These are phyloP conservation scores for Parasitella parasitica DNA, from an alignment of 371 early-diverging fungal genomes.

Conservation along the genomic window DNA sequence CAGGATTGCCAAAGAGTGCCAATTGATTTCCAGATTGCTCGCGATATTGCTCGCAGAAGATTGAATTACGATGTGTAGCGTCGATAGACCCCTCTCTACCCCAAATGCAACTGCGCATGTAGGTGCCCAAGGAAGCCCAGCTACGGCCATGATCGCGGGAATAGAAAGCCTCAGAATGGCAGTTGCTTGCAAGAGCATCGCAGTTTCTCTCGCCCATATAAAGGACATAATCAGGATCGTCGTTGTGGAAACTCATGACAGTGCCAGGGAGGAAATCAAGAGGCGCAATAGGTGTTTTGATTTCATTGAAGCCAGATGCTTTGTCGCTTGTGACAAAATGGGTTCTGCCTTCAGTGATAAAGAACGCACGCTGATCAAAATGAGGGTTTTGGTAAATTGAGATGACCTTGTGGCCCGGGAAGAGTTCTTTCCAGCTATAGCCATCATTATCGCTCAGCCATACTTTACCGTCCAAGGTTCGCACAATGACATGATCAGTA, in stretches of 20 bases:
- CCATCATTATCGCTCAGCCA: constrained; percentile 79
- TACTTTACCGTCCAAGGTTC: constrained; percentile 56
- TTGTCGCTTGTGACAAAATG: constrained; percentile 73
- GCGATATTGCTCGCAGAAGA: constrained; percentile 72
- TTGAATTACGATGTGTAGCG: constrained; percentile 44
- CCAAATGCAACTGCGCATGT: constrained; percentile 79
- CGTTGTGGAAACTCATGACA: constrained; percentile 81
- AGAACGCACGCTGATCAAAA: constrained; percentile 67
- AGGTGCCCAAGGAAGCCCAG: constrained; percentile 72
- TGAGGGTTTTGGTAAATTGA: constrained; percentile 71
- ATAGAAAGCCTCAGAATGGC: constrained; percentile 73
- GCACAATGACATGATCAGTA: constrained; percentile 57
- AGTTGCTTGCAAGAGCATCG: constrained; percentile 36
- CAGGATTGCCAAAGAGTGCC: constrained; percentile 38
- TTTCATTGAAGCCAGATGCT: constrained; percentile 59
- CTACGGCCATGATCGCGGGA: constrained; percentile 69
- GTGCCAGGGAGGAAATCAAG: constrained; percentile 46
- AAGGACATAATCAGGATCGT: constrained; percentile 73
- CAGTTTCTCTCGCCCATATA: constrained; percentile 70
- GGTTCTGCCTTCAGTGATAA: constrained; percentile 61
- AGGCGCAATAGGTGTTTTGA: constrained; percentile 62
- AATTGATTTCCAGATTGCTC: constrained; percentile 63
- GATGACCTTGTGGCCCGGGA: constrained; percentile 38
- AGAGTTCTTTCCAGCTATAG: constrained; percentile 60
- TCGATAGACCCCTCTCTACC: constrained; percentile 64